Evolutionary conservation across 1,284 basidiomycete species (phyloP).

Genomic region (Spongispora temasekensis): DNA sequence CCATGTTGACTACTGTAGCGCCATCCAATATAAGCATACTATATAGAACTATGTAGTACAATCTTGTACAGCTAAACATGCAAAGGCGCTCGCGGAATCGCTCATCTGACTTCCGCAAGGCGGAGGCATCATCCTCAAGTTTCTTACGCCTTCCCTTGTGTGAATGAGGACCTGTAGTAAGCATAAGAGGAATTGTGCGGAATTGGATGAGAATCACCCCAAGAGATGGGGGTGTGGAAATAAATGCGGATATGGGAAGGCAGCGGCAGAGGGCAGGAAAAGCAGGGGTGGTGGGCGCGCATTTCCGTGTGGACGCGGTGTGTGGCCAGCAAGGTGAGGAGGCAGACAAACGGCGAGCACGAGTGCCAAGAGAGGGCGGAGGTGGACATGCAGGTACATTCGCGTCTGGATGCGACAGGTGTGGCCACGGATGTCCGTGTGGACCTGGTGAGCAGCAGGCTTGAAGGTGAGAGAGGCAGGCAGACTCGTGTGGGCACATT

Average conservation of each 20-base stretch:
- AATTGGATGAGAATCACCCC: constrained; percentile 73
- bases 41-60: background rate
- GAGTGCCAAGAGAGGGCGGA: background rate
- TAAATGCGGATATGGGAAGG: constrained; percentile 82
- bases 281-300: no score
- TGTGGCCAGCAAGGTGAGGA: background rate
- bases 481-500: no score
- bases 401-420: background rate
- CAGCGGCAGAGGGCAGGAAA: no score
- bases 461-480: no score
- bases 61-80: background rate
- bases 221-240: constrained; percentile 81
- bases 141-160: constrained; percentile 83
- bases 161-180: constrained; percentile 50
- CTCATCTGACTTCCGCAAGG: constrained; percentile 39
- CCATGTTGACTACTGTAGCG: background rate
- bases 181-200: constrained; percentile 58
- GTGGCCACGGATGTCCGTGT: background rate
- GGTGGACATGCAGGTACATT: no score
- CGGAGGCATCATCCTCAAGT: constrained; percentile 77
- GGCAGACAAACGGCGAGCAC: background rate
- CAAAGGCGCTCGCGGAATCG: constrained; percentile 43
- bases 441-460: no score
- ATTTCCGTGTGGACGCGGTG: background rate
- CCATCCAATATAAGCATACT: background rate